Evolutionary conservation across 139 green algal species (phyloP).

Genomic region (Tetraselmis striata): DNA sequence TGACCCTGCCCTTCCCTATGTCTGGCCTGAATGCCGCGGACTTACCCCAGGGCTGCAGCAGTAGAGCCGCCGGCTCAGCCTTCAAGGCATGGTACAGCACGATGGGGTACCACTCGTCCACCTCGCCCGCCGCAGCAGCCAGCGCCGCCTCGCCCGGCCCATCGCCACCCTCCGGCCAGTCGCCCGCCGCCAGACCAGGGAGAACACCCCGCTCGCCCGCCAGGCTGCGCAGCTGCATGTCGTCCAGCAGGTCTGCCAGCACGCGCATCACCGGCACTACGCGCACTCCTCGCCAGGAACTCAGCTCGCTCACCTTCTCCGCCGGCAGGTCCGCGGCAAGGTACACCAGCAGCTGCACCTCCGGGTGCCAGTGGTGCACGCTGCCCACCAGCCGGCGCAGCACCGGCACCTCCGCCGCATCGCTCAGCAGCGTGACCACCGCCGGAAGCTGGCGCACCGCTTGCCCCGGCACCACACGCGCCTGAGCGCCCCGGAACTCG

Average conservation of each 20-base stretch:
- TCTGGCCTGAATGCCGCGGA: not conserved
- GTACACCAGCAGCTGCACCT: conserved; percentile 14
- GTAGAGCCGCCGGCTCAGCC: not conserved
- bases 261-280: not conserved
- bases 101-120: not conserved
- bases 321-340: not conserved
- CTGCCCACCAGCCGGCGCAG: conserved; percentile 10
- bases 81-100: not conserved
- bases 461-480: not conserved
- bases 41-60: not conserved
- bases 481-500: not conserved
- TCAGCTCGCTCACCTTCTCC: not conserved
- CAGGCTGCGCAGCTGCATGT: not conserved
- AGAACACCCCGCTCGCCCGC: not conserved
- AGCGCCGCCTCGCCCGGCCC: not conserved
- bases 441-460: not conserved
- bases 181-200: not conserved
- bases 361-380: conserved; percentile 22
- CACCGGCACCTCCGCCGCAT: not conserved
- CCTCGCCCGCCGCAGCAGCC: not conserved
- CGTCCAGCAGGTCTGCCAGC: not conserved
- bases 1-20: not conserved
- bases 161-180: not conserved
- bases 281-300: not conserved
- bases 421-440: not conserved